These are phyloP conservation scores for Choanephora cucurbitarum DNA, from an alignment of 371 early-diverging fungal genomes.

Conservation along the genomic window DNA sequence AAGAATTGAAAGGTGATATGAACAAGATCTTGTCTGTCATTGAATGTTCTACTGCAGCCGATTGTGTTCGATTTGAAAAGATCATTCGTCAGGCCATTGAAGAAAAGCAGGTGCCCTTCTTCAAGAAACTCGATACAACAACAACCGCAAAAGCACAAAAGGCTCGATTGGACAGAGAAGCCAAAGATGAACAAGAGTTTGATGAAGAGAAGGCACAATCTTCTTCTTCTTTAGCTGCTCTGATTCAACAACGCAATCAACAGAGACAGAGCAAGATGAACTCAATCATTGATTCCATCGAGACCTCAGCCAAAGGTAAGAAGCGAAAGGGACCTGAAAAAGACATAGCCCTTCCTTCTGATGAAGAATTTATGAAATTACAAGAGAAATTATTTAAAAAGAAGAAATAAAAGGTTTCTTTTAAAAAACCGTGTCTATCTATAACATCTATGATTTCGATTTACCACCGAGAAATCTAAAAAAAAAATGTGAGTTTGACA, in stretches of 20 bases:
- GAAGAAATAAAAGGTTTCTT: not conserved
- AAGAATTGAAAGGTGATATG: slow-evolving; percentile 72
- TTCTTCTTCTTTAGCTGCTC: slow-evolving; percentile 48
- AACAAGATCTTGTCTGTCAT: slow-evolving; percentile 69
- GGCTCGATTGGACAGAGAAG: slow-evolving; percentile 56
- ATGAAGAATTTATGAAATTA: slow-evolving; percentile 64
- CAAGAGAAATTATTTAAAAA: slow-evolving; percentile 38
- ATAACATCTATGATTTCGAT: not conserved
- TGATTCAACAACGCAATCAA: slow-evolving; percentile 47
- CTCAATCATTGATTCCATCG: slow-evolving; percentile 50
- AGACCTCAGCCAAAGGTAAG: slow-evolving; percentile 19
- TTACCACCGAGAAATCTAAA: slow-evolving; percentile 6
- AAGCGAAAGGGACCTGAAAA: slow-evolving; percentile 13
- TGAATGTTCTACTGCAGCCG: slow-evolving; percentile 62
- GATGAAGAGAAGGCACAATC: slow-evolving; percentile 45
- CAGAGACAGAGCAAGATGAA: slow-evolving; percentile 47
- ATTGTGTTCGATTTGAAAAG: slow-evolving; percentile 67
- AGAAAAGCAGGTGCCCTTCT: slow-evolving; percentile 45
- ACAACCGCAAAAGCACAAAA: slow-evolving; percentile 52
- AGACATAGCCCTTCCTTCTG: slow-evolving; percentile 48
- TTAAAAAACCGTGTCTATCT: too few relatives aligned
- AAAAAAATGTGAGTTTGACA: too few relatives aligned
- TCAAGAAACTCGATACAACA: slow-evolving; percentile 46
- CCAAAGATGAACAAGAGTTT: slow-evolving; percentile 55
- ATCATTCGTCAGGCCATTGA: slow-evolving; percentile 71